Evolutionary conservation across 2,329 filamentous ascomycete species (phyloP).

Genomic region (Dactylellina parvicollis): DNA sequence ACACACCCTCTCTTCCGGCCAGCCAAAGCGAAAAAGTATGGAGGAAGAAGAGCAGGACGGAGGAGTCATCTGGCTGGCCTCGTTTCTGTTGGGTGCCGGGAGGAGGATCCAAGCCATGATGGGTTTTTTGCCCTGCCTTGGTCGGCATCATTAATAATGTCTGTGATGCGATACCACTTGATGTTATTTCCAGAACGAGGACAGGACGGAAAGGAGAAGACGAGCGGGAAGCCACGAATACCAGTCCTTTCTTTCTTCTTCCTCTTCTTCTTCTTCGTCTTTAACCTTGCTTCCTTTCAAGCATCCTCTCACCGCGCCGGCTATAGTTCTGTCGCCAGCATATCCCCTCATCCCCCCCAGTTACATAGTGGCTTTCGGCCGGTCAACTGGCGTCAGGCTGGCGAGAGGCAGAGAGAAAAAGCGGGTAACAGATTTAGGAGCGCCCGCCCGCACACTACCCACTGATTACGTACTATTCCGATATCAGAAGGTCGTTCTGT

Average conservation of each 20-base stretch:
- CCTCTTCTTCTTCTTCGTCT: too few relatives aligned
- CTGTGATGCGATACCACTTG: slow-evolving; percentile 21
- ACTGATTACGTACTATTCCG: slow-evolving; percentile 53
- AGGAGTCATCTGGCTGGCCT: slow-evolving; percentile 34
- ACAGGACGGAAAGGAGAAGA: slow-evolving; percentile 16
- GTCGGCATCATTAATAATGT: background rate
- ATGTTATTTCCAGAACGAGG: slow-evolving; percentile 21
- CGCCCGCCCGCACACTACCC: too few relatives aligned
- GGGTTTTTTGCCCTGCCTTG: slow-evolving; percentile 4
- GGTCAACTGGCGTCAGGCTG: slow-evolving; percentile 6
- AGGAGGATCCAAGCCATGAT: slow-evolving; percentile 40
- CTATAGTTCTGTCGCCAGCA: background rate
- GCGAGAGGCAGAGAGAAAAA: slow-evolving; percentile 1
- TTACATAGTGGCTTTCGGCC: slow-evolving; percentile 44
- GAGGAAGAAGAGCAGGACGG: slow-evolving; percentile 5
- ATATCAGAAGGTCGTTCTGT: slow-evolving; percentile 38
- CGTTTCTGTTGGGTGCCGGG: background rate
- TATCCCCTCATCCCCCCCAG: slow-evolving; percentile 8
- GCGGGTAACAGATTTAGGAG: slow-evolving; percentile 48
- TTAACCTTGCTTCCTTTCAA: slow-evolving; percentile 20
- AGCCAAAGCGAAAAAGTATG: slow-evolving; percentile 35
- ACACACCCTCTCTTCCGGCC: slow-evolving; percentile 38
- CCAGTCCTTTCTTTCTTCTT: slow-evolving; percentile 1
- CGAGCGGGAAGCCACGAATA: slow-evolving; percentile 52
- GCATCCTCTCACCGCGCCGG: slow-evolving; percentile 10